Base-by-base conservation (phyloP, 495 filamentous ascomycete genomes). In the Aspergillus bertholletiae region DNA sequence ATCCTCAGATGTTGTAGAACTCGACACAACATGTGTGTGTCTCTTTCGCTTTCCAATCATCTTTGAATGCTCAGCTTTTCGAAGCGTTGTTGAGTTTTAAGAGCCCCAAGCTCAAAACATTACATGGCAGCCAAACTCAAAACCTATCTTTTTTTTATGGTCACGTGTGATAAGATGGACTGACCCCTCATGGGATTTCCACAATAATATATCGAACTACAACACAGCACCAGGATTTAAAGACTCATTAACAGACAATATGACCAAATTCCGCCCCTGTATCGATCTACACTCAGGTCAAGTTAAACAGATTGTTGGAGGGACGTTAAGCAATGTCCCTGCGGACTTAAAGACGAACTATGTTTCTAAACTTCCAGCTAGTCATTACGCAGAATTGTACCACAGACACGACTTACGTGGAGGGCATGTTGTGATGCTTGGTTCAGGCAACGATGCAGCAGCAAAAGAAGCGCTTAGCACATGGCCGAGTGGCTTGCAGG, bases 251-350 rank as follows among this genome's bases (percentile, higher is more conserved):
- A 39, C 23, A 45, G 20, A 13, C 26, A 78, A 65, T 54, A 98
- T 98, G 94, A 97, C 95, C 3, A 82, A 84, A 64, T 98, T 97
- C 69, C 80, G 94, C 13, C 95, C 94, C 15, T 98, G 94, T 68
- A 97, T 98, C 70, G 94, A 98, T 73, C 81, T 98, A 24, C 94
- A 98, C 74, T 85, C 92, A 8, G 95, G 95, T 7, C 83, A 89
- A 67, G 94, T 98, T 26, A 98, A 98, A 75, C 94, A 98, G 72
- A 98, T 98, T 61, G 92, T 98, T 34, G 94, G 94, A 49, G 92
- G 92, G 40, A 97, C 94, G 1, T 80, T 97, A 57, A 87, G 83
- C 66, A 80, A 80, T 59, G 73, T 81, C 0, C 79, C 80, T 20
- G 60, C 77, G 22, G 79, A 83, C 46, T 79, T 97, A 55, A 86